A percentile compares a stretch with the other conserved stretches of the same genome.
Conservation (phyloP, 176 grass and related monocot genomes). For the Cocos nucifera region DNA sequence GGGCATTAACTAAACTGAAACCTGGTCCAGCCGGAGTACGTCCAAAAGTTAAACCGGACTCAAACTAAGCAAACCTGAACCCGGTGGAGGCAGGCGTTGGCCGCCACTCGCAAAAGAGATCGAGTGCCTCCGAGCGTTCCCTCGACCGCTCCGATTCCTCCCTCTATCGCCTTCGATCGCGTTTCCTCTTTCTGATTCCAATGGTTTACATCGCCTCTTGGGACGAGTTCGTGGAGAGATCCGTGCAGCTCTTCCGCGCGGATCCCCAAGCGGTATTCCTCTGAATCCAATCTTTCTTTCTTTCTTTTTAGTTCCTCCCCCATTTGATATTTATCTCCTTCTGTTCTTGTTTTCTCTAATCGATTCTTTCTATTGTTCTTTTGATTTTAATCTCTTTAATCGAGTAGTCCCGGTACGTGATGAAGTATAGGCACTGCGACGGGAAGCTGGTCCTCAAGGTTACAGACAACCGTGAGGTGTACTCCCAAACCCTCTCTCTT, state of each 20-base stretch:
- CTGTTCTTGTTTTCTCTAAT: neutral
- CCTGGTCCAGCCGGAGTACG: too few species aligned
- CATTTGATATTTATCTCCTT: neutral
- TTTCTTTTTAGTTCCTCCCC: neutral
- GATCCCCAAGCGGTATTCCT: slow-evolving; percentile 51
- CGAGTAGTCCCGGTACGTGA: slow-evolving; percentile 61
- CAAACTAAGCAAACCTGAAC: too few species aligned
- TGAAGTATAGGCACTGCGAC: slow-evolving; percentile 94
- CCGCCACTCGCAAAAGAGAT: too few species aligned
- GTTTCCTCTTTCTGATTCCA: too few species aligned
- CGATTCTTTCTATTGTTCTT: neutral
- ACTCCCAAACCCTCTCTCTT: neutral
- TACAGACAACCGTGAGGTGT: slow-evolving; percentile 69
- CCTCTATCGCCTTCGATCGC: neutral
- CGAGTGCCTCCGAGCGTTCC: too few species aligned
- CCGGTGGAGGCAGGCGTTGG: too few species aligned
- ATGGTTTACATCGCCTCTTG: slow-evolving; percentile 95
- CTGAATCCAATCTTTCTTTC: slow-evolving; percentile 9
- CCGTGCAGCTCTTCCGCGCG: slow-evolving; percentile 81
- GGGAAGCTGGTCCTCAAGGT: slow-evolving; percentile 97
- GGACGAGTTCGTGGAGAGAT: slow-evolving; percentile 91
- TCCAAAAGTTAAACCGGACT: too few species aligned
- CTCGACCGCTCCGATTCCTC: neutral
- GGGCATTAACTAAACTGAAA: too few species aligned
- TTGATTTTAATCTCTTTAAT: neutral